Evolutionary conservation across 2,329 filamentous ascomycete genomes (phyloP), one percentile per base, ranked within the genome.

Genomic region (Colletotrichum navitas): DNA sequence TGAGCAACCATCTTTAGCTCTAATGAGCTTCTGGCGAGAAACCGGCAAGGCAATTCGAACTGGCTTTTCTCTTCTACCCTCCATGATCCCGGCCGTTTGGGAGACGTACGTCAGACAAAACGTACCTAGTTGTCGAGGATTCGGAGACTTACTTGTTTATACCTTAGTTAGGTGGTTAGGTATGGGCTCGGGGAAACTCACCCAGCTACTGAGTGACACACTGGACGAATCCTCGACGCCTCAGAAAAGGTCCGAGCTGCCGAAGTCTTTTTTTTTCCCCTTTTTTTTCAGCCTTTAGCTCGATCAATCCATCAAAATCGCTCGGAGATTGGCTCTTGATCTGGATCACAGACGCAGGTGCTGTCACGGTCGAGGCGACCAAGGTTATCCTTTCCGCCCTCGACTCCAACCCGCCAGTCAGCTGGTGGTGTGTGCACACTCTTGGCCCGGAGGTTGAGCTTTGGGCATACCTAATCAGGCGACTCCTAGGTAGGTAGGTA

Each of bases 371-470:
- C 18, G 43, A 60, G 56, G 39, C 24, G 26, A 34, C 41, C 56
- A 45, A 60, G n/a, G 51, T n/a, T 34, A n/a, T 34, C 51, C 10
- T 10, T 10, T 21, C 36, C 34, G 1, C 21, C 43, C 7, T 52
- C 54, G 52, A 26, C 39, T 61, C 51, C 34, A n/a, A 32, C 59
- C 54, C 34, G 43, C 43, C 24, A 49, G 41, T n/a, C 21, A 26
- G 51, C 16, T 11, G 36, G 41, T 34, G 36, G 43, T 58, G 16
- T 52, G 16, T 24, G 47, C 36, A 5, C 32, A 34, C 34, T 34
- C 60, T 21, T 41, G 16, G 66, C 51, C 66, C 51, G 21, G n/a
- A 39, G 24, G 47, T 68, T 64, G 60, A 58, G 60, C 52, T 68
- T 43, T 24, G 39, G 65, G 58, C 64, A 63, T 16, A 54, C 34